phyloP scores from a whole-genome alignment of 169 alveolate genomes.

The Cryptosporidium sp. region DNA sequence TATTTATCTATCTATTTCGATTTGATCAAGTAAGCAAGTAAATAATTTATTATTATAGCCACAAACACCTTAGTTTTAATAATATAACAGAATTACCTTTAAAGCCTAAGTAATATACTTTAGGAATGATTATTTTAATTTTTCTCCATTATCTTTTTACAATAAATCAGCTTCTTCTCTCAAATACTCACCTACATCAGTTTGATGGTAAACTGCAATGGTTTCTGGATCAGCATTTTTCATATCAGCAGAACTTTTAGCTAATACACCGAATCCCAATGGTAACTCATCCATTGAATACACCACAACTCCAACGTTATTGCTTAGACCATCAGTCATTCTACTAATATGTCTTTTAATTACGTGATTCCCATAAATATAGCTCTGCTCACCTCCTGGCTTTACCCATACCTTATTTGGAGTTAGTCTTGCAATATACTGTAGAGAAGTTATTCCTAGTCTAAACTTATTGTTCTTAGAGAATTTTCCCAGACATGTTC shows the following conservation, averaged over 20 bases:
- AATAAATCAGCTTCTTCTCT: constrained; percentile 91
- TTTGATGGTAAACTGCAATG: constrained; percentile 89
- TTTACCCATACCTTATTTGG: constrained; percentile 93
- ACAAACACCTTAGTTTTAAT: neutral
- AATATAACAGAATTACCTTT: neutral
- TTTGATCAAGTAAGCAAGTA: neutral
- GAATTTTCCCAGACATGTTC: constrained; percentile 93
- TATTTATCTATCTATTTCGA: neutral
- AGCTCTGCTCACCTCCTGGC: constrained; percentile 93
- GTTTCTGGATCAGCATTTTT: constrained; percentile 90
- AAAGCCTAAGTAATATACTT: constrained; percentile 6
- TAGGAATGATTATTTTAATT: neutral
- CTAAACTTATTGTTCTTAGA: constrained; percentile 92
- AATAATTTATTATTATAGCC: neutral
- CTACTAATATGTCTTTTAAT: constrained; percentile 92
- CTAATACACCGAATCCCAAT: constrained; percentile 93
- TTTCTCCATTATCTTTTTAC: constrained; percentile 24
- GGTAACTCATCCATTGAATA: constrained; percentile 89
- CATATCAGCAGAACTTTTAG: constrained; percentile 89
- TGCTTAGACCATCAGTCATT: constrained; percentile 89
- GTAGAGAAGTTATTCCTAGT: constrained; percentile 91
- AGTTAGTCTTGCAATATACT: constrained; percentile 91
- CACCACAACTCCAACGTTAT: constrained; percentile 86
- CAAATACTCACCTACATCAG: constrained; percentile 94
- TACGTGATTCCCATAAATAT: constrained; percentile 93